These are phyloP conservation scores for Quercus phellos DNA, from an alignment of 331 rosid species.

Conservation along the genomic window DNA sequence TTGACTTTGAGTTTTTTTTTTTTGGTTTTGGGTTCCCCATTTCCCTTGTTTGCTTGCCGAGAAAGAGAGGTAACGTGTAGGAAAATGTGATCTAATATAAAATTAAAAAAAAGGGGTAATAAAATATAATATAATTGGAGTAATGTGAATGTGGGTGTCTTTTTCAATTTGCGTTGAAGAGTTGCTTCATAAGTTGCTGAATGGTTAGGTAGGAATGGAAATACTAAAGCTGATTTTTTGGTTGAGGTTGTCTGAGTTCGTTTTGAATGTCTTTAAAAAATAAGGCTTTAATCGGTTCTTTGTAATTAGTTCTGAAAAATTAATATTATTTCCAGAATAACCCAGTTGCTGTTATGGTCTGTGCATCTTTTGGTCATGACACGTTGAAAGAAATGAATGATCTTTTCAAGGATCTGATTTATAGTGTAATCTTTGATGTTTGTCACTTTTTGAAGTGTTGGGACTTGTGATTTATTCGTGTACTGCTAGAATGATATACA, in stretches of 20 bases:
- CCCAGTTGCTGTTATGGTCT: neutral
- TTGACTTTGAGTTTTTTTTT: conserved; percentile 5
- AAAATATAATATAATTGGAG: neutral
- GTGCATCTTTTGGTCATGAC: neutral
- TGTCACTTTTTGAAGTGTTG: neutral
- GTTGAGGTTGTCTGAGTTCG: neutral
- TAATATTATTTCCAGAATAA: too few species aligned
- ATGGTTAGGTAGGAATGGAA: neutral
- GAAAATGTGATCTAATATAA: neutral
- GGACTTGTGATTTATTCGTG: neutral
- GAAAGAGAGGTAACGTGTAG: neutral
- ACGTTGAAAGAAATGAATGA: neutral
- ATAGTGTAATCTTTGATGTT: neutral
- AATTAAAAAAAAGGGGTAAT: too few species aligned
- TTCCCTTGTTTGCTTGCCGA: neutral
- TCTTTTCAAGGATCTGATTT: neutral
- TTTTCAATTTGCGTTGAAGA: neutral
- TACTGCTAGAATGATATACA: neutral
- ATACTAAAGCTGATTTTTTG: neutral
- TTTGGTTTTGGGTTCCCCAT: neutral
- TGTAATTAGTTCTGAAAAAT: too few species aligned
- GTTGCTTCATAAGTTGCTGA: neutral
- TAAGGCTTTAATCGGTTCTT: neutral
- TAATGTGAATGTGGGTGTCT: neutral
- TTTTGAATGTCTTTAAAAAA: neutral